phyloP scores from a whole-genome alignment of 306 rosid genomes.

The Lathyrus aphaca region DNA sequence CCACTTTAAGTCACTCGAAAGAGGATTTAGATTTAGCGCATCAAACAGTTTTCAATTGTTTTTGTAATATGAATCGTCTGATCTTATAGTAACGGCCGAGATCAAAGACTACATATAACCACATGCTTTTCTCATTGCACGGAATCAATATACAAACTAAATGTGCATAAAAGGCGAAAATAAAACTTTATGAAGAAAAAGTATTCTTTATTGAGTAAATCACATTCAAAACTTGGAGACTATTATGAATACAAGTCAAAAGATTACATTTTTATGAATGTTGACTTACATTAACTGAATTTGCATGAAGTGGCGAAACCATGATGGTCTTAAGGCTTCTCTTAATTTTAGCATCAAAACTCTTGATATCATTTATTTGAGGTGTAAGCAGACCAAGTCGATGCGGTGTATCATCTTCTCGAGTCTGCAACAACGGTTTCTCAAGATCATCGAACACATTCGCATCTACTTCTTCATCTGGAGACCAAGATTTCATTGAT shows the following conservation, averaged over 20 bases:
- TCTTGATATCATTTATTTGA: slow-evolving; percentile 52
- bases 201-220: no score
- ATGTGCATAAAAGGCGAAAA: no score
- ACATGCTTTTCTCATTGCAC: no score
- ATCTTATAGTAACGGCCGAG: no score
- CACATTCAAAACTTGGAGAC: background rate
- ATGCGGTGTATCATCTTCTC: slow-evolving; percentile 19
- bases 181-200: no score
- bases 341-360: slow-evolving; percentile 46
- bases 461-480: slow-evolving; percentile 43
- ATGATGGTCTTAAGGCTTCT: slow-evolving; percentile 46
- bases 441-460: slow-evolving; percentile 43
- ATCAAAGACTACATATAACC: no score
- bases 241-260: background rate
- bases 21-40: no score
- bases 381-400: slow-evolving; percentile 33
- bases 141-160: no score
- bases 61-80: no score
- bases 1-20: no score
- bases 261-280: background rate
- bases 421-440: slow-evolving; percentile 49
- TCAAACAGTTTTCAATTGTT: no score
- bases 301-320: slow-evolving; percentile 65
- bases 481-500: slow-evolving; percentile 20
- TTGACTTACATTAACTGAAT: slow-evolving; percentile 51